Percentiles rank a stretch among this genome's conserved stretches.
Conservation (phyloP, 2,329 filamentous ascomycete species). For the Ophiostoma sp. region DNA sequence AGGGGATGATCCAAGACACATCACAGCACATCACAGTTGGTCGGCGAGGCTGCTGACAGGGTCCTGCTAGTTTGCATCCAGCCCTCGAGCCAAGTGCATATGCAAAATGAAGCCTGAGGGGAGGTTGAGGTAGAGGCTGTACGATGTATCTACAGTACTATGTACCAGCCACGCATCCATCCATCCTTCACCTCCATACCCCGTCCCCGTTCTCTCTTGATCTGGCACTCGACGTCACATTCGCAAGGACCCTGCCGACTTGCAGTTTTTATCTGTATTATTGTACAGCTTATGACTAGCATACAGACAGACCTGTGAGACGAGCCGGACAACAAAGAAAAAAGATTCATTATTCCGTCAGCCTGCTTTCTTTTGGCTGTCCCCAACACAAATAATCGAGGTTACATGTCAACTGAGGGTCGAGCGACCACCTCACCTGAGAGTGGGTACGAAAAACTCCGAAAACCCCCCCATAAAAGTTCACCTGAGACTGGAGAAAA, state of each 20-base stretch:
- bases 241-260: neutral
- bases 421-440: too few relatives aligned
- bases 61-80: neutral
- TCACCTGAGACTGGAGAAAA: too few relatives aligned
- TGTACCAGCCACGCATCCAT: too few relatives aligned
- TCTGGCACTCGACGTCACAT: neutral
- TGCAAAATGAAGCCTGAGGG: conserved; percentile 1
- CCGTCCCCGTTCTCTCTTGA: neutral
- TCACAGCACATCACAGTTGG: conserved; percentile 7
- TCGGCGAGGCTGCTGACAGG: conserved; percentile 6
- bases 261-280: too few relatives aligned
- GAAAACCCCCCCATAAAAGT: too few relatives aligned
- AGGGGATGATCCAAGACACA: neutral
- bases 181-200: too few relatives aligned
- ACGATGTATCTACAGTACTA: too few relatives aligned
- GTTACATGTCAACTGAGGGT: too few relatives aligned
- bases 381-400: too few relatives aligned
- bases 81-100: neutral
- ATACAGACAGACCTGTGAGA: neutral
- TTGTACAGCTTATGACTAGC: too few relatives aligned
- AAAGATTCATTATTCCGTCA: neutral
- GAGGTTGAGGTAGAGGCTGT: neutral
- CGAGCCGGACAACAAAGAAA: neutral
- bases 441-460: too few relatives aligned
- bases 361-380: neutral